phyloP scores from a whole-genome alignment of 2,329 filamentous ascomycete genomes.

The Lasiodiplodia sp. region DNA sequence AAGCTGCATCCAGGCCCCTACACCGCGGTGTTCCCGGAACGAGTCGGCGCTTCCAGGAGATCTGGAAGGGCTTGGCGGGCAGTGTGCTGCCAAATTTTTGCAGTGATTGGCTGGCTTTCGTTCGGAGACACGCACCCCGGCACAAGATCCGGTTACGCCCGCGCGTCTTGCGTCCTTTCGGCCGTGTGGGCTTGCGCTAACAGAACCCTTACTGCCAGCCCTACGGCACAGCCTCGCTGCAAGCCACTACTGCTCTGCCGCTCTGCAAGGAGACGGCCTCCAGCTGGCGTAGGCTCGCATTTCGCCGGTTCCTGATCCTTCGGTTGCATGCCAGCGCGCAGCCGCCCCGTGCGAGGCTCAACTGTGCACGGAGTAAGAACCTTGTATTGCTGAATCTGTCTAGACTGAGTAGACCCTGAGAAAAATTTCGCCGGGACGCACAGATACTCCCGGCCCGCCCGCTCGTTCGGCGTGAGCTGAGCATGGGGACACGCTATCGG shows the following conservation, averaged over 20 bases:
- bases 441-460: conserved; percentile 22
- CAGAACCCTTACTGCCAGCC: background rate
- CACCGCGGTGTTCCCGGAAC: conserved; percentile 24
- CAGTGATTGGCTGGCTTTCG: background rate
- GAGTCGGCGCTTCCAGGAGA: conserved; percentile 8
- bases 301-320: conserved; percentile 18
- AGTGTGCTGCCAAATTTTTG: background rate
- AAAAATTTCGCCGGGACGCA: conserved; percentile 14
- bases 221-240: conserved; percentile 10
- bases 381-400: conserved; percentile 23
- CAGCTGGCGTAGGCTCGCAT: conserved; percentile 1
- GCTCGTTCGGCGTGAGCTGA: conserved; percentile 22
- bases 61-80: conserved; percentile 24
- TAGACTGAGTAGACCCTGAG: conserved; percentile 10
- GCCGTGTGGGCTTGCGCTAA: background rate
- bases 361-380: conserved; percentile 11
- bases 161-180: background rate
- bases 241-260: conserved; percentile 1
- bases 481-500: conserved; percentile 9
- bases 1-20: background rate
- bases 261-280: conserved; percentile 13
- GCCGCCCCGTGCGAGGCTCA: conserved; percentile 17
- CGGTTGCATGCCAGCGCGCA: conserved; percentile 20
- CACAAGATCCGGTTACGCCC: conserved; percentile 1
- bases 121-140: conserved; percentile 15